These are phyloP conservation scores for Nothophytophthora sp. DNA, from an alignment of 352 stramenopile species.

Conservation along the genomic window DNA sequence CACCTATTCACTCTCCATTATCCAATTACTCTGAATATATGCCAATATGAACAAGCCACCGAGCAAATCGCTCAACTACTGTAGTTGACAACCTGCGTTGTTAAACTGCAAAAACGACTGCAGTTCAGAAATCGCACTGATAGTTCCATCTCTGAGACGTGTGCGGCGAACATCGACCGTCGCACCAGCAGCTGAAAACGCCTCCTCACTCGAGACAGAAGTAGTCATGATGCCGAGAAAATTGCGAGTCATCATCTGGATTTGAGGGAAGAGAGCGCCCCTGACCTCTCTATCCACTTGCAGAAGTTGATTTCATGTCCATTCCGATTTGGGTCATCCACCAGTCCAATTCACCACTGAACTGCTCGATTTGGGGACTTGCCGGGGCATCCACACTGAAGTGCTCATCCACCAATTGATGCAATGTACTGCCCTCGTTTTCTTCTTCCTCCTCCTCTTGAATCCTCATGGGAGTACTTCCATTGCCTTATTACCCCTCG, in stretches of 20 bases:
- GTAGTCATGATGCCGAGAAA: background rate
- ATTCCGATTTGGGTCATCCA: background rate
- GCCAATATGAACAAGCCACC: no score
- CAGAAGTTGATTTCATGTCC: background rate
- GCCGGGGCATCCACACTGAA: background rate
- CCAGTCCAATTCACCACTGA: background rate
- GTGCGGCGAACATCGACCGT: background rate
- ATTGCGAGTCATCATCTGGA: background rate
- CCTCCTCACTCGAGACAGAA: background rate
- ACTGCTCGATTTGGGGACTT: background rate
- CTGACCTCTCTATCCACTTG: background rate
- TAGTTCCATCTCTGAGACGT: background rate
- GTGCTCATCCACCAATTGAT: background rate
- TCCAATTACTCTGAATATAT: no score
- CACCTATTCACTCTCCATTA: no score
- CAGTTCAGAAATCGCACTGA: background rate
- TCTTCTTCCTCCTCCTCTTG: no score
- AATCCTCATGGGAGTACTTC: no score
- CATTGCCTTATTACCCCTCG: no score
- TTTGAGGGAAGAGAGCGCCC: background rate
- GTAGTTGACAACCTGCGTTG: no score
- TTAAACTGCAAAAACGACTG: slow-evolving; percentile 1
- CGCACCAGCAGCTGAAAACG: background rate
- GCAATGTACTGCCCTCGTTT: no score
- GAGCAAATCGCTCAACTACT: no score